phyloP scores from a whole-genome alignment of 345 rosid genomes.

The Erucastrum elatum region DNA sequence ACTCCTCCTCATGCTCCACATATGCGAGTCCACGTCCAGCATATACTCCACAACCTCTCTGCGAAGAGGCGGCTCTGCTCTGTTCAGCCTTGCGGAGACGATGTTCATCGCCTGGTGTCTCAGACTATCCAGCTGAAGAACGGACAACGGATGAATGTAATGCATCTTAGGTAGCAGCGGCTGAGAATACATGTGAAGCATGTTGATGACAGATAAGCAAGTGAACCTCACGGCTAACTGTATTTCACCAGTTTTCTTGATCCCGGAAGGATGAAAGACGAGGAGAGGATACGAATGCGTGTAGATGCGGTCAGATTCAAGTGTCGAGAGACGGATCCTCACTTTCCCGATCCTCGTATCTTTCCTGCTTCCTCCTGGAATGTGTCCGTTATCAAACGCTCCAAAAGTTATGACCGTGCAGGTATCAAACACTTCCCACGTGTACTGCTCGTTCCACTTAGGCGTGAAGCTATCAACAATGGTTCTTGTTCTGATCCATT shows the following conservation, averaged over 20 bases:
- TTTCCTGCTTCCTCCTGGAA: conserved; percentile 56
- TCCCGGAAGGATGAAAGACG: conserved; percentile 79
- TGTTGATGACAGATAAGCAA: conserved; percentile 71
- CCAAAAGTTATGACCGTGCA: conserved; percentile 93
- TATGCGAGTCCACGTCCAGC: conserved; percentile 97
- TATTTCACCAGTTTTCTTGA: conserved; percentile 90
- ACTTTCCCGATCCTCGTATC: conserved; percentile 90
- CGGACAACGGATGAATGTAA: conserved; percentile 84
- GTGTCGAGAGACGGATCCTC: conserved; percentile 87
- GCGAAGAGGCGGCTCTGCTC: conserved; percentile 93
- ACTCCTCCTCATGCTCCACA: conserved; percentile 99
- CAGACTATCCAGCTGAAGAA: conserved; percentile 83
- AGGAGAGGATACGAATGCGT: conserved; percentile 90
- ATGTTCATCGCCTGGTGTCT: conserved; percentile 95
- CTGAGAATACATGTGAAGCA: conserved; percentile 84
- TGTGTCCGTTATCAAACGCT: conserved; percentile 83
- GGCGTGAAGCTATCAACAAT: conserved; percentile 81
- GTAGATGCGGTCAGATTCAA: conserved; percentile 88
- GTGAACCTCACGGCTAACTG: conserved; percentile 89
- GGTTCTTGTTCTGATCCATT: conserved; percentile 95
- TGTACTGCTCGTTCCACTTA: conserved; percentile 96
- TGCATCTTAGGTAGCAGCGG: conserved; percentile 96
- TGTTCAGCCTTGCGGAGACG: conserved; percentile 75
- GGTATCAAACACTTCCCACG: conserved; percentile 96
- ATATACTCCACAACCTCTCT: conserved; percentile 95